Evolutionary conservation across 148 eudicot genomes (phyloP).

Genomic region (Chenopodium quinoa): DNA sequence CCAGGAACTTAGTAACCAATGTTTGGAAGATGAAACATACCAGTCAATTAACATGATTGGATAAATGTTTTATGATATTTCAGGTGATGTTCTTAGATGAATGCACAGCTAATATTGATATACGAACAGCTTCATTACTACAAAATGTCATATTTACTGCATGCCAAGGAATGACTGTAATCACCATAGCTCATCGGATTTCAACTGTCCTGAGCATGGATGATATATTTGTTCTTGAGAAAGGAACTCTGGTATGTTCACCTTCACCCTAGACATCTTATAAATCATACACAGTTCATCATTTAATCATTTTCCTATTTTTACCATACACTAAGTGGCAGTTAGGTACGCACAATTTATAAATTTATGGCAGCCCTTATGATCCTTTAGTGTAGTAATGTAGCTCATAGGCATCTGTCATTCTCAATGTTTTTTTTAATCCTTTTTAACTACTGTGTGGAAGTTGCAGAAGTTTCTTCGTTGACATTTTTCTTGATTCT

Average conservation of each 20-base stretch:
- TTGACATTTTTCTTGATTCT: background rate
- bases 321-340: background rate
- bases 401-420: background rate
- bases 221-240: slow-evolving; percentile 75
- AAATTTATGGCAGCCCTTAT: no score
- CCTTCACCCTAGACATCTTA: background rate
- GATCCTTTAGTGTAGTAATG: background rate
- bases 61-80: slow-evolving; percentile 15
- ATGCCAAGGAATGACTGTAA: slow-evolving; percentile 76
- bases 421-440: background rate
- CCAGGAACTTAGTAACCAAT: background rate
- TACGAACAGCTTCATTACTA: slow-evolving; percentile 71
- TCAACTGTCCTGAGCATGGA: slow-evolving; percentile 88
- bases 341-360: no score
- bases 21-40: background rate
- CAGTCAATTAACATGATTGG: background rate
- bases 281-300: background rate
- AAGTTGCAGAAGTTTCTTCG: background rate
- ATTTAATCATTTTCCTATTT: no score
- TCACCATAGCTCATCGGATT: slow-evolving; percentile 95
- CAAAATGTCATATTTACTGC: slow-evolving; percentile 73
- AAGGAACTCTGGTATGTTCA: slow-evolving; percentile 71
- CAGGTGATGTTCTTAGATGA: slow-evolving; percentile 93
- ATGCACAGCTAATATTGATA: slow-evolving; percentile 94
- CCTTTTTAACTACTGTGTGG: background rate